These are phyloP conservation scores for Auricularia cornea DNA, from an alignment of 768 basidiomycete species.

Conservation along the genomic window DNA sequence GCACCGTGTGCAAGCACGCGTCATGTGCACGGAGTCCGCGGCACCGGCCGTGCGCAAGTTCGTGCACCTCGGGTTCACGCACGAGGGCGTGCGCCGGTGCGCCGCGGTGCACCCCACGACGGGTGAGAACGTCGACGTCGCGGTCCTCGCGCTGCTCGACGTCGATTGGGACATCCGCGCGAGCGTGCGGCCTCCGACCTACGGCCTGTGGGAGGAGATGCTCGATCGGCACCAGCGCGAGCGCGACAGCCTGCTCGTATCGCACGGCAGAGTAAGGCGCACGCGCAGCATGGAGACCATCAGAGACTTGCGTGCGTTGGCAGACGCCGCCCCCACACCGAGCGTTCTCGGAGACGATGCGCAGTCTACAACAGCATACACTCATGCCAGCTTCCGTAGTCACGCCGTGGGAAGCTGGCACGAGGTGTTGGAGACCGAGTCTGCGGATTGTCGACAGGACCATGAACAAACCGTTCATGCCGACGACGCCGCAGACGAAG, in stretches of 20 bases:
- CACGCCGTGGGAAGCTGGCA: background rate
- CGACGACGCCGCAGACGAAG: background rate
- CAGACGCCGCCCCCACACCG: background rate
- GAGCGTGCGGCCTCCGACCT: slow-evolving; percentile 17
- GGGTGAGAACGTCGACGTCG: slow-evolving; percentile 45
- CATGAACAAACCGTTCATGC: background rate
- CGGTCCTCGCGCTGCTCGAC: slow-evolving; percentile 50
- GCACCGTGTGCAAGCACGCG: no score
- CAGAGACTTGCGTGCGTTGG: background rate
- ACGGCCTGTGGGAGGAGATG: slow-evolving; percentile 54
- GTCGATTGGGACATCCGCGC: slow-evolving; percentile 46
- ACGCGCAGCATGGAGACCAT: background rate
- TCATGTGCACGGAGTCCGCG: no score
- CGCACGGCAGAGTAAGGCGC: background rate
- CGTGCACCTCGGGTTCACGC: slow-evolving; percentile 35
- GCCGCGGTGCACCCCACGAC: background rate
- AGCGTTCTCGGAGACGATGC: background rate
- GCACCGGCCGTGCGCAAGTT: slow-evolving; percentile 30
- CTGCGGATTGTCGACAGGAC: background rate
- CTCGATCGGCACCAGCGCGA: slow-evolving; percentile 51
- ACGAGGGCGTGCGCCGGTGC: slow-evolving; percentile 52
- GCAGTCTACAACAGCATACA: background rate
- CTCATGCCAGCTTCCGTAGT: background rate
- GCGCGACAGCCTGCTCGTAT: slow-evolving; percentile 34
- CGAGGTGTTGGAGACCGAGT: background rate